A percentile compares a stretch with the other conserved stretches of the same genome.
Evolutionary conservation across 2,329 filamentous ascomycete species (phyloP).

Genomic region (Bipolaris victoriae): DNA sequence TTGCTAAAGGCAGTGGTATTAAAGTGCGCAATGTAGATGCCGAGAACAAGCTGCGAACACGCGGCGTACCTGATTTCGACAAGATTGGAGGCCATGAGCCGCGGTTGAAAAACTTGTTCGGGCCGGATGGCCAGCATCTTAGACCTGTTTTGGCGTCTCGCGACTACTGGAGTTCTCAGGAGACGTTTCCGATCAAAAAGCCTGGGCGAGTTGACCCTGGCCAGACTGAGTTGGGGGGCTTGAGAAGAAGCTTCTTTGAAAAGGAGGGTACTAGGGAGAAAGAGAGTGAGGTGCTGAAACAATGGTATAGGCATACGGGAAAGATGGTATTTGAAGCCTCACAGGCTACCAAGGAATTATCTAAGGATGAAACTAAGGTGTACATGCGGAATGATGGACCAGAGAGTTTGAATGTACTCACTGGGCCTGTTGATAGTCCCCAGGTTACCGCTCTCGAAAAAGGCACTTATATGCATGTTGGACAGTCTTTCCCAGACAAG

Average conservation of each 20-base stretch:
- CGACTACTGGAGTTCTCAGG: conserved; percentile 59
- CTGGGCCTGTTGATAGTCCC: conserved; percentile 58
- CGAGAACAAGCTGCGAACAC: conserved; percentile 26
- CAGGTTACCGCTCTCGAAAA: conserved; percentile 51
- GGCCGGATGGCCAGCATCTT: conserved; percentile 58
- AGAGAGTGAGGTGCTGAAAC: conserved; percentile 57
- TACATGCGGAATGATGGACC: conserved; percentile 52
- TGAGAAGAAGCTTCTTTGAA: conserved; percentile 54
- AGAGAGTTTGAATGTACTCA: conserved; percentile 53
- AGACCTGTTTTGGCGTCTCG: conserved; percentile 55
- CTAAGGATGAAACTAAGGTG: conserved; percentile 43
- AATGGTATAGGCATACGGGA: conserved; percentile 60
- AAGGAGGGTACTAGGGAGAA: conserved; percentile 49
- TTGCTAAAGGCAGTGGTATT: conserved; percentile 22
- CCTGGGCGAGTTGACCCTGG: not conserved
- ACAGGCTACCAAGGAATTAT: conserved; percentile 50
- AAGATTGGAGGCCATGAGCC: conserved; percentile 43
- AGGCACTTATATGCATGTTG: conserved; percentile 53
- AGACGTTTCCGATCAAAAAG: conserved; percentile 56
- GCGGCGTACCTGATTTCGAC: conserved; percentile 41
- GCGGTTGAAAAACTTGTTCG: conserved; percentile 59
- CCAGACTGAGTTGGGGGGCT: conserved; percentile 32
- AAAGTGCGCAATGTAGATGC: conserved; percentile 20
- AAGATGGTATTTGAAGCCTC: conserved; percentile 50
- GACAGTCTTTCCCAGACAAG: conserved; percentile 43